Percentiles rank a stretch among this genome's conserved stretches.
Conservation (phyloP, 2,329 filamentous ascomycete species). For the Esteya vermicola region DNA sequence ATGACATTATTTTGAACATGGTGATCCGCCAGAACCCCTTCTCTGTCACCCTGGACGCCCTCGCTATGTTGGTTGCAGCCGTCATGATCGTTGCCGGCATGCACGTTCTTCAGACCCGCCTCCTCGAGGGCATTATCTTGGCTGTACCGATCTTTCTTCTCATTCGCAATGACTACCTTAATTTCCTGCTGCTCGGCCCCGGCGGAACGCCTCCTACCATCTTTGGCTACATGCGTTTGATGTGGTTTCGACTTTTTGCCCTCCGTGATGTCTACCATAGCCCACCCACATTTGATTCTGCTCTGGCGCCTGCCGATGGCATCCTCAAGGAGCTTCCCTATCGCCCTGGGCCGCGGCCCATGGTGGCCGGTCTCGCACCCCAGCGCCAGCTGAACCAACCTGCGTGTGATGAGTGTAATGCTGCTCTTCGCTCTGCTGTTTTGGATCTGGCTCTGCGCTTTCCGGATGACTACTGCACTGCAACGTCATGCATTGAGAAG, state of each 20-base stretch:
- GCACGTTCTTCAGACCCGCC: constrained; percentile 32
- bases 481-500: constrained; percentile 68
- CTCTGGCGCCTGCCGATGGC: constrained; percentile 38
- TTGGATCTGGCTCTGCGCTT: constrained; percentile 27
- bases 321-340: constrained; percentile 46
- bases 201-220: constrained; percentile 68
- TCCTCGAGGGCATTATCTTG: constrained; percentile 34
- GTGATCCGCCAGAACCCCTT: constrained; percentile 35
- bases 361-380: constrained; percentile 62
- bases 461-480: constrained; percentile 39
- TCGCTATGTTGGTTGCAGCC: constrained; percentile 29
- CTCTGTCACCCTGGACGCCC: constrained; percentile 37
- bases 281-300: constrained; percentile 36
- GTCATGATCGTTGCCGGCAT: constrained; percentile 34
- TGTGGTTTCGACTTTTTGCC: constrained; percentile 59
- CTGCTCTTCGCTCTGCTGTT: constrained; percentile 38
- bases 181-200: constrained; percentile 64
- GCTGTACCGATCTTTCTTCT: constrained; percentile 33
- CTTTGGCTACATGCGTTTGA: constrained; percentile 57
- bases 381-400: constrained; percentile 65
- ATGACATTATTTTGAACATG: constrained; percentile 21
- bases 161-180: constrained; percentile 57
- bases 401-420: constrained; percentile 37
- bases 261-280: constrained; percentile 52
- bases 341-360: constrained; percentile 49